A percentile compares a stretch with the other conserved stretches of the same genome.
Conservation (phyloP, 345 rosid genomes). For the Salix suchowensis region DNA sequence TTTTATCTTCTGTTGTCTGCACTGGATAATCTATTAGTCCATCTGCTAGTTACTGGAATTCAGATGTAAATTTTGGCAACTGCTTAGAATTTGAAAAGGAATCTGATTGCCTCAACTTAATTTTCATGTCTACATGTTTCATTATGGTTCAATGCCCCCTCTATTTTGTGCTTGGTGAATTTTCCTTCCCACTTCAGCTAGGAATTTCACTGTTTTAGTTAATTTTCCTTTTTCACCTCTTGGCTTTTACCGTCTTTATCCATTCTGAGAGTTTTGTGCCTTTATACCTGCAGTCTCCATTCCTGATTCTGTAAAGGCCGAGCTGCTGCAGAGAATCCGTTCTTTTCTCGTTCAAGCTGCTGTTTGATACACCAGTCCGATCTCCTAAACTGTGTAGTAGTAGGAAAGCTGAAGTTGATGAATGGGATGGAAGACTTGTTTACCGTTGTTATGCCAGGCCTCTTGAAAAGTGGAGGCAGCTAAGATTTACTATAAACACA, state of each 20-base stretch:
- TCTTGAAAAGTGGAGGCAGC: not conserved
- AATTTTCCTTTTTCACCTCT: not conserved
- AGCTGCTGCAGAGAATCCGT: slow-evolving; percentile 60
- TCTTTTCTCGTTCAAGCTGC: slow-evolving; percentile 45
- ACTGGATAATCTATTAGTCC: not conserved
- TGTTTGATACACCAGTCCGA: slow-evolving; percentile 21
- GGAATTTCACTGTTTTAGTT: not conserved
- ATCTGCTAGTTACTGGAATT: not conserved
- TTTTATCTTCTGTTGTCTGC: not conserved
- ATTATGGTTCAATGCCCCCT: not conserved
- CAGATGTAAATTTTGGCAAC: not conserved
- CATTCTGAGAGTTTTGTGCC: not conserved
- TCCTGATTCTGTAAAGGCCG: slow-evolving; percentile 66
- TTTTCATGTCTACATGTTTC: not conserved
- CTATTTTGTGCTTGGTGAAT: not conserved
- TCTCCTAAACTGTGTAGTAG: slow-evolving; percentile 3
- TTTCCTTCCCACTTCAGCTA: not conserved
- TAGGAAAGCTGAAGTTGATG: not conserved
- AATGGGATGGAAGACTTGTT: slow-evolving; percentile 4
- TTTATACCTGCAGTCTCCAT: slow-evolving; percentile 49
- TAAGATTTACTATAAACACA: not conserved
- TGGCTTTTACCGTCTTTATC: not conserved
- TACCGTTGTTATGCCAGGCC: not conserved
- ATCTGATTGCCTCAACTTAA: not conserved
- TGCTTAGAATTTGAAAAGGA: not conserved